Evolutionary conservation across 495 filamentous ascomycete species (phyloP).

Genomic region (Hypoxylon crocopeplum): DNA sequence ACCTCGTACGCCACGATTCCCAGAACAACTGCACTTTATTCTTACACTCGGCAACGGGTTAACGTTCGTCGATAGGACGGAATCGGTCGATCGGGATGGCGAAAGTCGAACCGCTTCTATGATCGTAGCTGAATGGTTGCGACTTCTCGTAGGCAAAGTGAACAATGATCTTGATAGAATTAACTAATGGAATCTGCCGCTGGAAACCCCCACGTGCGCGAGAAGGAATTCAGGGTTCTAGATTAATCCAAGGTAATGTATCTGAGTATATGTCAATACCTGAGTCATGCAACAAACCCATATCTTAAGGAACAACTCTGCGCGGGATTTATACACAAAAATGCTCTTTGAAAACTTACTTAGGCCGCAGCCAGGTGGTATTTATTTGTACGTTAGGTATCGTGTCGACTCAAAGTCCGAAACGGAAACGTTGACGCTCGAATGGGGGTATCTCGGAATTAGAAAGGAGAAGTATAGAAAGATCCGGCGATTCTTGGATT

Average conservation of each 20-base stretch:
- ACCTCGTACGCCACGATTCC: constrained; percentile 1
- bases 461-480: constrained; percentile 18
- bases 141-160: constrained; percentile 1
- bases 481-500: constrained; percentile 24
- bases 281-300: not conserved
- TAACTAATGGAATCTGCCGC: not conserved
- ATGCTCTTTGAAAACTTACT: constrained; percentile 21
- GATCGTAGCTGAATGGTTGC: constrained; percentile 8
- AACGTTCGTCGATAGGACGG: not conserved
- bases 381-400: constrained; percentile 9
- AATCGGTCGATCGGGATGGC: constrained; percentile 24
- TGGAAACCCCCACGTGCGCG: constrained; percentile 13
- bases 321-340: not conserved
- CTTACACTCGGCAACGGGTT: not conserved
- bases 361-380: constrained; percentile 5
- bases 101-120: constrained; percentile 10
- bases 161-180: constrained; percentile 1
- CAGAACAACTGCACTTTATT: not conserved
- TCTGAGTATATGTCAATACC: constrained; percentile 11
- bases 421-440: constrained; percentile 4
- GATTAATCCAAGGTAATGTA: constrained; percentile 2
- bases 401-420: constrained; percentile 3
- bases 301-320: not conserved
- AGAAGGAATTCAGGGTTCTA: constrained; percentile 12
- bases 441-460: constrained; percentile 27